Conservation (phyloP, 2,329 filamentous ascomycete genomes). For the Colletotrichum kahawae region DNA sequence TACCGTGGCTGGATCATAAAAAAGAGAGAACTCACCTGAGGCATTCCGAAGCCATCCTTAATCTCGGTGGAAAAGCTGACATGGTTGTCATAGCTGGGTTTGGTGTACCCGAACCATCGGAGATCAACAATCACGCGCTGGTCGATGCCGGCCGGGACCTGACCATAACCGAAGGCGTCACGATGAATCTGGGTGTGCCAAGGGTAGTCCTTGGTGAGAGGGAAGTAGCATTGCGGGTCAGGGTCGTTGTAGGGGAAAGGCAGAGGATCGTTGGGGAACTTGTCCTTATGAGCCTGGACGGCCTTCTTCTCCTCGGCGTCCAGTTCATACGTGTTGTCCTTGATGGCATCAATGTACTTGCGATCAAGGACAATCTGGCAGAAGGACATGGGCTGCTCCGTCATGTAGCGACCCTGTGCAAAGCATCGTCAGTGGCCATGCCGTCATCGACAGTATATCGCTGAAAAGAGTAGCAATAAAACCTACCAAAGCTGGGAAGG, state of each 20-base stretch:
- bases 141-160: neutral
- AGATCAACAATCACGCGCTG: neutral
- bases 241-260: neutral
- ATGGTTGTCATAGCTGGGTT: neutral
- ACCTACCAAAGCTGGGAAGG: neutral
- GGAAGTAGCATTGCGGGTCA: neutral
- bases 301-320: neutral
- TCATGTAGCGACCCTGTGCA: neutral
- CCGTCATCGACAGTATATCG: no score
- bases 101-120: neutral
- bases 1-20: neutral
- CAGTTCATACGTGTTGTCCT: neutral
- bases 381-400: neutral
- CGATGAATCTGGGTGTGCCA: neutral
- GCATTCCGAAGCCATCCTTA: neutral
- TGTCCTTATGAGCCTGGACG: neutral
- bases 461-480: neutral
- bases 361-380: neutral
- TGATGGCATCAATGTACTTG: neutral
- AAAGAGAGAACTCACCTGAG: neutral
- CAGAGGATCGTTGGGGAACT: neutral
- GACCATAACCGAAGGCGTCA: neutral
- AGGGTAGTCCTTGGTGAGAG: neutral
- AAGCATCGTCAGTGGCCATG: neutral
- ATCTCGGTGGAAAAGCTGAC: neutral